Evolutionary conservation across 441 rosid species (phyloP).

Genomic region (Pelargonium australe): DNA sequence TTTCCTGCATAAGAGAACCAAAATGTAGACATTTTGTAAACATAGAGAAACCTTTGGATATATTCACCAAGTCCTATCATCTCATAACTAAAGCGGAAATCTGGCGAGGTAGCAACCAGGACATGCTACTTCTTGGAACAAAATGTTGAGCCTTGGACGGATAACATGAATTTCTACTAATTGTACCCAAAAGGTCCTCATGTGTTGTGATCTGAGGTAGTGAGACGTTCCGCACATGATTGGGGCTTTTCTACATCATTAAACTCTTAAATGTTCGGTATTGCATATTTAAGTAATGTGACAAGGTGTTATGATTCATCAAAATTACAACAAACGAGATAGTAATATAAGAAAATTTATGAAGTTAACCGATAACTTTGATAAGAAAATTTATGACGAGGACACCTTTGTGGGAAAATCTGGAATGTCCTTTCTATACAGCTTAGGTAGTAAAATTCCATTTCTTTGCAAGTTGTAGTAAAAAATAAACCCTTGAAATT

Average conservation of each 20-base stretch:
- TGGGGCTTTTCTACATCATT: not conserved
- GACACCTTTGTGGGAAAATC: not conserved
- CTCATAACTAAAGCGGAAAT: not conserved
- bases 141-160: not conserved
- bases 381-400: too few relatives aligned
- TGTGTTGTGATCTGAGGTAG: slow-evolving; percentile 3
- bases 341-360: not conserved
- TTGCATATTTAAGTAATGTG: not conserved
- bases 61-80: not conserved
- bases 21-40: not conserved
- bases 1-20: slow-evolving; percentile 34
- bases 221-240: not conserved
- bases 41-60: not conserved
- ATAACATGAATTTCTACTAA: not conserved
- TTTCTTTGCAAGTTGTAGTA: not conserved
- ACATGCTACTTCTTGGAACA: slow-evolving; percentile 5
- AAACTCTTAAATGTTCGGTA: not conserved
- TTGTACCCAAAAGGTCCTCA: not conserved
- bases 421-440: not conserved
- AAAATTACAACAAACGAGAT: not conserved
- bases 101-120: not conserved
- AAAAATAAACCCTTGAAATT: not conserved
- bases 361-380: not conserved
- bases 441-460: not conserved
- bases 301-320: not conserved